A percentile compares a stretch with the other conserved stretches of the same genome.
Conservation (phyloP, 345 rosid species). For the Citrus glauca region DNA sequence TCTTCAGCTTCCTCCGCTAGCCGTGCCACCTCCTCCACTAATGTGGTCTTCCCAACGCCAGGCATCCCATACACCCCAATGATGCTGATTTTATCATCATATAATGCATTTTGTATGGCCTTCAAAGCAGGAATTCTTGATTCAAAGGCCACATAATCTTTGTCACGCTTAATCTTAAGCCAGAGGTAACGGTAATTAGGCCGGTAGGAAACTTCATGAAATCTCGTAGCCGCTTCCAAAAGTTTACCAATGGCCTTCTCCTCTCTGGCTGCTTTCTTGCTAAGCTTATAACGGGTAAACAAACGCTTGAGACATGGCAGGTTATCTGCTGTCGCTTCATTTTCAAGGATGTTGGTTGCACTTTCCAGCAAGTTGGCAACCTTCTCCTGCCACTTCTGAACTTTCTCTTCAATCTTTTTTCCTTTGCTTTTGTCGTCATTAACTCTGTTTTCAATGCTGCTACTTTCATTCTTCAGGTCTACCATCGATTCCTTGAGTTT, state of each 20-base stretch:
- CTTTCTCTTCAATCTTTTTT: too few species aligned
- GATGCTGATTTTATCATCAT: not conserved
- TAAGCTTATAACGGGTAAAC: too few species aligned
- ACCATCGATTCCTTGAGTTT: too few species aligned
- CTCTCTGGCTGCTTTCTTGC: too few species aligned
- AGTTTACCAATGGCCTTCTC: not conserved
- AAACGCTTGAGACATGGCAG: too few species aligned
- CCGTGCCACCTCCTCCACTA: not conserved
- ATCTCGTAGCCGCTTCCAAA: not conserved
- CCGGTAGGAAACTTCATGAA: not conserved
- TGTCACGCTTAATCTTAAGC: not conserved
- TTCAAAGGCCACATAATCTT: conserved; percentile 7
- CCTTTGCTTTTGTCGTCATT: too few species aligned
- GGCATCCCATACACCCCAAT: conserved; percentile 12
- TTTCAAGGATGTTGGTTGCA: too few species aligned
- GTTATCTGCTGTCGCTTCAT: too few species aligned
- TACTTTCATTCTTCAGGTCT: too few species aligned
- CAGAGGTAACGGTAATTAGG: not conserved
- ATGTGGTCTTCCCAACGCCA: conserved; percentile 19
- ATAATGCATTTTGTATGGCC: not conserved
- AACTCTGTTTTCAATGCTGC: too few species aligned
- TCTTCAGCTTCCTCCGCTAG: not conserved
- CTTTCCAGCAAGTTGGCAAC: too few species aligned
- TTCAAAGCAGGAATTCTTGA: conserved; percentile 10
- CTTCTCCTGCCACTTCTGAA: too few species aligned